phyloP scores from a whole-genome alignment of 2,329 filamentous ascomycete genomes.

The Aspergillus sp. region DNA sequence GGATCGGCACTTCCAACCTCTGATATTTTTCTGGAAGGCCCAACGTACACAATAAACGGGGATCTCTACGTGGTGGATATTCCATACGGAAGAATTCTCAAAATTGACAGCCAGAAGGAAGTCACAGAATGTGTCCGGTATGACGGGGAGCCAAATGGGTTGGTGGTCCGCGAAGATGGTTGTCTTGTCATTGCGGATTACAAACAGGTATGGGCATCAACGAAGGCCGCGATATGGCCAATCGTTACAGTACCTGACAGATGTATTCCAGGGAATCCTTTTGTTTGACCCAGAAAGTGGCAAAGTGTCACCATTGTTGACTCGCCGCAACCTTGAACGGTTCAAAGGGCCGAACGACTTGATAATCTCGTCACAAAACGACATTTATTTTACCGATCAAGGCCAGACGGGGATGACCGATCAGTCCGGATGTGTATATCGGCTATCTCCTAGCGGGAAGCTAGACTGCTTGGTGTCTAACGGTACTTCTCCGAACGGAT shows the following conservation, averaged over 20 bases:
- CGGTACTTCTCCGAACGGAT: slow-evolving; percentile 40
- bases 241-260: background rate
- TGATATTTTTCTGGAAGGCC: slow-evolving; percentile 43
- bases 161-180: slow-evolving; percentile 34
- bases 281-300: slow-evolving; percentile 30
- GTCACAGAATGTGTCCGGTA: slow-evolving; percentile 32
- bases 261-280: slow-evolving; percentile 34
- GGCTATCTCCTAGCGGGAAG: slow-evolving; percentile 31
- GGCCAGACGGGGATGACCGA: slow-evolving; percentile 46
- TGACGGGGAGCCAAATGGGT: slow-evolving; percentile 44
- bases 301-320: slow-evolving; percentile 29
- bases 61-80: slow-evolving; percentile 41
- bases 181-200: slow-evolving; percentile 41
- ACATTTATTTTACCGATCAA: slow-evolving; percentile 47
- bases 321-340: slow-evolving; percentile 36
- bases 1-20: slow-evolving; percentile 33
- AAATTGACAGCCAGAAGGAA: slow-evolving; percentile 27
- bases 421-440: slow-evolving; percentile 40
- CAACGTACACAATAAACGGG: slow-evolving; percentile 29
- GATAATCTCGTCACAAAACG: slow-evolving; percentile 35
- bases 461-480: slow-evolving; percentile 40
- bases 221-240: background rate
- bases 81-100: slow-evolving; percentile 40
- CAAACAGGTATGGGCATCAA: slow-evolving; percentile 36
- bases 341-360: slow-evolving; percentile 47